phyloP scores from a whole-genome alignment of 805 yeast genomes.

The Candida insectorum region DNA sequence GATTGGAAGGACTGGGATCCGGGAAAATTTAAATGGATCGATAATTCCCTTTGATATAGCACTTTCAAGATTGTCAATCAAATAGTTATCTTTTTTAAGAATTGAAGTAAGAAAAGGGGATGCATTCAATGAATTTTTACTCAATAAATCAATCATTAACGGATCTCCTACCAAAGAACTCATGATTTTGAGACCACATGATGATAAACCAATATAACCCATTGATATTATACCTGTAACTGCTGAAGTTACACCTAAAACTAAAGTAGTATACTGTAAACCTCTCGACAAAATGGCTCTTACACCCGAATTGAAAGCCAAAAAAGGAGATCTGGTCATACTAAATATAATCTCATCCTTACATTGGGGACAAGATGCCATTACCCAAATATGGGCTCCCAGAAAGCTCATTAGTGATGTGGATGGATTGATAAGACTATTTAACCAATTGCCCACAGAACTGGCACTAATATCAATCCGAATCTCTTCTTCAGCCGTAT shows the following conservation, averaged over 20 bases:
- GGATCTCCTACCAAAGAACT: conserved; percentile 34
- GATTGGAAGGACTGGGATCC: conserved; percentile 37
- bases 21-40: conserved; percentile 34
- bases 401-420: no score
- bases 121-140: conserved; percentile 1
- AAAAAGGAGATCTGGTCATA: conserved; percentile 24
- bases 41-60: conserved; percentile 28
- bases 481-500: not conserved
- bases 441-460: not conserved
- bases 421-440: not conserved
- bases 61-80: conserved; percentile 25
- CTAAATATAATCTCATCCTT: conserved; percentile 30
- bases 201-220: conserved; percentile 37
- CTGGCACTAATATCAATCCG: not conserved
- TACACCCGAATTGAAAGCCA: conserved; percentile 18
- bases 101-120: conserved; percentile 6
- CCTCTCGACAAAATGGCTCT: conserved; percentile 16
- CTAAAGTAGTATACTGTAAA: conserved; percentile 27
- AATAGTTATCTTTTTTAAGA: conserved; percentile 9
- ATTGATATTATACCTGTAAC: conserved; percentile 36
- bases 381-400: conserved; percentile 6
- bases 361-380: conserved; percentile 42
- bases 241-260: conserved; percentile 37
- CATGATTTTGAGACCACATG: conserved; percentile 35
- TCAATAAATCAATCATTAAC: conserved; percentile 22